phyloP scores from a whole-genome alignment of 1,139 yeast genomes.

The Saccharomyces hybrid region DNA sequence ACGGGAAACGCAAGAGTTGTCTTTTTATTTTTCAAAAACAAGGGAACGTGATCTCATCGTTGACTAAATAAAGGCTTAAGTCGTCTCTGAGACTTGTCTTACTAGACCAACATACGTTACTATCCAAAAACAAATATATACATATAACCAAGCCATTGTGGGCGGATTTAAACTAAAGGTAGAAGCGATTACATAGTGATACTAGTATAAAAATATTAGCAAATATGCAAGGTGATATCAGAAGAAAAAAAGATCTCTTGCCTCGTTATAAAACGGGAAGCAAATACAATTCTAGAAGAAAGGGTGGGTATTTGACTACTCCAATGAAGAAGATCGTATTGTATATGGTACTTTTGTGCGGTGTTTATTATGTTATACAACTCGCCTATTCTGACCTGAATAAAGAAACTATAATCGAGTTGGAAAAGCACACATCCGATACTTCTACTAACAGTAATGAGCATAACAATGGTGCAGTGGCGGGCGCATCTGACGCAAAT shows the following conservation, averaged over 20 bases:
- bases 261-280: slow-evolving; percentile 24
- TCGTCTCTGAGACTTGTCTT: not conserved
- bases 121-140: not conserved
- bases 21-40: not conserved
- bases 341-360: slow-evolving; percentile 30
- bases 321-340: slow-evolving; percentile 38
- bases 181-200: not conserved
- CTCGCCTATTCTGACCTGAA: slow-evolving; percentile 14
- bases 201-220: not conserved
- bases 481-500: slow-evolving; percentile 5
- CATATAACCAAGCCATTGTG: not conserved
- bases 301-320: slow-evolving; percentile 33
- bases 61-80: not conserved
- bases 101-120: not conserved
- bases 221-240: slow-evolving; percentile 31
- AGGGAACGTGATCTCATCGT: not conserved
- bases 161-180: not conserved
- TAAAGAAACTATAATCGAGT: slow-evolving; percentile 19
- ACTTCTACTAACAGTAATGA: not conserved
- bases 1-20: not conserved
- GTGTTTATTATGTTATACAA: slow-evolving; percentile 30
- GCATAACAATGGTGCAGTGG: not conserved
- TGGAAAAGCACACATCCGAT: slow-evolving; percentile 15
- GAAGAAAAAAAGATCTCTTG: slow-evolving; percentile 29
- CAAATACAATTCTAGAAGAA: slow-evolving; percentile 1